Evolutionary conservation across 345 rosid species (phyloP).

Genomic region (Ceriops decandra): DNA sequence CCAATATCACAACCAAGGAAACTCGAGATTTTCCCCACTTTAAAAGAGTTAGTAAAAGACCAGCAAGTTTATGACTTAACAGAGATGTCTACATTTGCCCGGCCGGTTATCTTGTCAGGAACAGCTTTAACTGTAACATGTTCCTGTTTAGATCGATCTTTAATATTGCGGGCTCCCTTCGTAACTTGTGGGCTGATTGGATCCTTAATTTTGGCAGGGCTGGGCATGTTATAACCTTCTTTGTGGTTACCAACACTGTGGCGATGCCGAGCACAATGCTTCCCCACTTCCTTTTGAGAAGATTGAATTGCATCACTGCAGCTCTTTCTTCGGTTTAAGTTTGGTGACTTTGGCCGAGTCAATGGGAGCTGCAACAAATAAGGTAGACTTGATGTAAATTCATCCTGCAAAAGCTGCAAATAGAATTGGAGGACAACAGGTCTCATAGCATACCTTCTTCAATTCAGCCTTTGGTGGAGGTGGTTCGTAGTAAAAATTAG

Average conservation of each 20-base stretch:
- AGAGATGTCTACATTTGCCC: conserved; percentile 23
- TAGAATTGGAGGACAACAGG: background rate
- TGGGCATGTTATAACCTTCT: conserved; percentile 24
- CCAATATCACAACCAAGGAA: conserved; percentile 18
- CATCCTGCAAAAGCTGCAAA: background rate
- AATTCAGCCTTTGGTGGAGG: conserved; percentile 82
- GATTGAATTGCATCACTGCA: conserved; percentile 57
- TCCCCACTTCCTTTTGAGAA: conserved; percentile 47
- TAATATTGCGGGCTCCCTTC: conserved; percentile 48
- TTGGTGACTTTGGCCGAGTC: conserved; percentile 63
- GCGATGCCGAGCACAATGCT: conserved; percentile 55
- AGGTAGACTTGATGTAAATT: background rate
- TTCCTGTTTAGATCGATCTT: conserved; percentile 38
- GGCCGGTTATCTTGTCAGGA: conserved; percentile 35
- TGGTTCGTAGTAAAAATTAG: conserved; percentile 81
- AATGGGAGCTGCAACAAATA: conserved; percentile 61
- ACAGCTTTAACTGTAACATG: conserved; percentile 33
- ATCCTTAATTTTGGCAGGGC: conserved; percentile 29
- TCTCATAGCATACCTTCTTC: conserved; percentile 61
- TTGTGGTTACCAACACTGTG: conserved; percentile 59
- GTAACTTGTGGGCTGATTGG: conserved; percentile 25
- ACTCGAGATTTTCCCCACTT: conserved; percentile 24
- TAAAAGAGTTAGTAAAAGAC: conserved; percentile 23
- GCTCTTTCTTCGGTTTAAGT: conserved; percentile 70
- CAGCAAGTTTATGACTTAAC: conserved; percentile 41